Conservation (phyloP, 768 basidiomycete species). For the Mycena sanguinolenta region DNA sequence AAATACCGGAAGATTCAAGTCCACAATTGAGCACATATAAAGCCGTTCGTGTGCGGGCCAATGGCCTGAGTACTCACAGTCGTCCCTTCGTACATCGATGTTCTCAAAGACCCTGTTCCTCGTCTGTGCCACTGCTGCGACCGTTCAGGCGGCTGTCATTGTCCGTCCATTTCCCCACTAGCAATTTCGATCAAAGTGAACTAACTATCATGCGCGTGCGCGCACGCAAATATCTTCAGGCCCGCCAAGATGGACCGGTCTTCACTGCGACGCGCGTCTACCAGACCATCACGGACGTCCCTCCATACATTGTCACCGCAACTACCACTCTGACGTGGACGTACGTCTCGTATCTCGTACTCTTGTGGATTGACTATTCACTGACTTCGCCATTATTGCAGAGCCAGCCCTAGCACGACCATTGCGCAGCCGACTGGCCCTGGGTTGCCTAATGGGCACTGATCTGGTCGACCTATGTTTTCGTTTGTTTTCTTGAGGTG, state of each 20-base stretch:
- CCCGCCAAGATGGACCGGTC: conserved; percentile 1
- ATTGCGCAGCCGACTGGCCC: conserved; percentile 18
- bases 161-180: background rate
- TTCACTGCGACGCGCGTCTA: conserved; percentile 27
- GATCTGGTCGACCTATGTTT: no score
- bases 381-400: background rate
- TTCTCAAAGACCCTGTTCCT: conserved; percentile 14
- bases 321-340: conserved; percentile 27
- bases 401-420: conserved; percentile 20
- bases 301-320: conserved; percentile 20
- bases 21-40: conserved; percentile 7
- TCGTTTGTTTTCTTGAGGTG: no score
- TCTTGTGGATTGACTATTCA: no score
- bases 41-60: background rate
- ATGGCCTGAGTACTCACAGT: background rate
- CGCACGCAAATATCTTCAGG: background rate
- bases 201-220: background rate
- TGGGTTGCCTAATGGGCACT: background rate
- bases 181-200: background rate
- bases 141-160: conserved; percentile 22
- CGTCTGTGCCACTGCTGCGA: conserved; percentile 12
- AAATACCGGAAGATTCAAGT: background rate
- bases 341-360: background rate
- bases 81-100: conserved; percentile 4
- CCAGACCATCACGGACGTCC: conserved; percentile 16